Percentiles rank a stretch among this genome's conserved stretches.
Evolutionary conservation across 345 rosid species (phyloP).

Genomic region (Trapa bicornis): DNA sequence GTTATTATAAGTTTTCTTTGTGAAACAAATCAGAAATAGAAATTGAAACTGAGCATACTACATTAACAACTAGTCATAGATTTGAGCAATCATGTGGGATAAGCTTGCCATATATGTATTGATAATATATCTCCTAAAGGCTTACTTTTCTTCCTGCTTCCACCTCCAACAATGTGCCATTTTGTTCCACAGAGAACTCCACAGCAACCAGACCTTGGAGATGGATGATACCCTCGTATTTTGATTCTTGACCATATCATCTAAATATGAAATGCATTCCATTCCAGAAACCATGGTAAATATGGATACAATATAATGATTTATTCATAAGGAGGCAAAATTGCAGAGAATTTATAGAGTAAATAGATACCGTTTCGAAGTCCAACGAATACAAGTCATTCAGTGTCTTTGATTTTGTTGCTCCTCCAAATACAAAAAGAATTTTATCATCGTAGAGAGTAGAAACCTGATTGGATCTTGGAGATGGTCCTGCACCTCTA

Average conservation of each 20-base stretch:
- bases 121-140: constrained; percentile 12
- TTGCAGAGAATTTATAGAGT: background rate
- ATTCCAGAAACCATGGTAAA: constrained; percentile 1
- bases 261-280: constrained; percentile 18
- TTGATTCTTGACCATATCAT: constrained; percentile 97
- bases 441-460: constrained; percentile 72
- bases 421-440: constrained; percentile 77
- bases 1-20: background rate
- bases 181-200: constrained; percentile 83
- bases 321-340: background rate
- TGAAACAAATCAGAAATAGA: background rate
- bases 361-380: constrained; percentile 69
- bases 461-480: constrained; percentile 82
- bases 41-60: background rate
- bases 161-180: constrained; percentile 97
- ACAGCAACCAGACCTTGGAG: constrained; percentile 86
- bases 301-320: constrained; percentile 3
- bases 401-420: constrained; percentile 66
- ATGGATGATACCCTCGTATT: constrained; percentile 85
- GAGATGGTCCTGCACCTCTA: constrained; percentile 85
- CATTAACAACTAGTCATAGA: background rate
- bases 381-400: constrained; percentile 91
- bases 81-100: background rate
- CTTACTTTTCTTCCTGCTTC: constrained; percentile 90
- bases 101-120: background rate